phyloP scores from a whole-genome alignment of 352 stramenopile species.

The Phytophthora nicotianae region DNA sequence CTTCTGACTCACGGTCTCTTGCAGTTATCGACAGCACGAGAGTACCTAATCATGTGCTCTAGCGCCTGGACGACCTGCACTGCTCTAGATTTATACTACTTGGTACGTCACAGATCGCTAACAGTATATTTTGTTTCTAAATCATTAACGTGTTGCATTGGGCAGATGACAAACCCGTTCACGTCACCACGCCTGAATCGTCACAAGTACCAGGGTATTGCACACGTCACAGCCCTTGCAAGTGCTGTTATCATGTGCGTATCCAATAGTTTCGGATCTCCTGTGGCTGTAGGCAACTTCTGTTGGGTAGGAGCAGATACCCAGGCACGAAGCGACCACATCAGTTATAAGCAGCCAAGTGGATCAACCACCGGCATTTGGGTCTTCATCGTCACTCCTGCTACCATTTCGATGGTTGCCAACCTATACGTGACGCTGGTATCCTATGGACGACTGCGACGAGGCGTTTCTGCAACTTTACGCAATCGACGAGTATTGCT shows the following conservation, averaged over 20 bases:
- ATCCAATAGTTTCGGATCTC: constrained; percentile 59
- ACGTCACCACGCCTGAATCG: constrained; percentile 76
- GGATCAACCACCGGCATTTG: constrained; percentile 50
- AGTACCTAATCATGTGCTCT: constrained; percentile 82
- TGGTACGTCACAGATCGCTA: constrained; percentile 37
- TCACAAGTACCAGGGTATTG: constrained; percentile 64
- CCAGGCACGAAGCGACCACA: constrained; percentile 35
- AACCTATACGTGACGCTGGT: constrained; percentile 77
- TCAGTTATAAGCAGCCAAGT: constrained; percentile 32
- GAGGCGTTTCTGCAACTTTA: constrained; percentile 64
- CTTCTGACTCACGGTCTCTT: neutral
- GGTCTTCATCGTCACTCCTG: constrained; percentile 72
- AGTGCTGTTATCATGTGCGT: constrained; percentile 55
- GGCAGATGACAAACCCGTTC: constrained; percentile 79
- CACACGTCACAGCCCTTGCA: constrained; percentile 43
- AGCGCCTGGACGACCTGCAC: constrained; percentile 75
- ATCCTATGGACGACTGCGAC: constrained; percentile 63
- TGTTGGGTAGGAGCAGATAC: constrained; percentile 71
- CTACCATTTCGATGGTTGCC: constrained; percentile 51
- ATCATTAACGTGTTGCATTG: neutral
- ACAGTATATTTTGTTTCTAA: neutral
- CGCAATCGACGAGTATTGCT: constrained; percentile 59
- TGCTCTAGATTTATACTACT: constrained; percentile 70
- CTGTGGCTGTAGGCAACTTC: constrained; percentile 68
- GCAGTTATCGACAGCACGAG: constrained; percentile 62